A percentile compares a stretch with the other conserved stretches of the same genome.
phyloP scores from a whole-genome alignment of 164 flowering plant genomes.

The Malania oleifera region DNA sequence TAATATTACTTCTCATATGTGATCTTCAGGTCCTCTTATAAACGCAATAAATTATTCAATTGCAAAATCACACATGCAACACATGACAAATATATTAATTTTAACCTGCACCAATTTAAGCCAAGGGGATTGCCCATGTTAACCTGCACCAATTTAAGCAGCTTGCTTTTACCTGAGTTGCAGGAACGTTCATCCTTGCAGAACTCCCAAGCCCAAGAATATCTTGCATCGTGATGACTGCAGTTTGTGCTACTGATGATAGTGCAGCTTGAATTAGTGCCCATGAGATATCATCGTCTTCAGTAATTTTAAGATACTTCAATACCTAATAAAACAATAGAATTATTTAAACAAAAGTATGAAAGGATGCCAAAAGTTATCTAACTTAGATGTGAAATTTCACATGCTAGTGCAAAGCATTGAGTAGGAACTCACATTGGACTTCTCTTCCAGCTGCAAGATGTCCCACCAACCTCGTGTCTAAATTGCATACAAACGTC shows the following conservation, averaged over 20 bases:
- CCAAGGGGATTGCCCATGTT: too few relatives aligned
- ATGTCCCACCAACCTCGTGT: constrained; percentile 87
- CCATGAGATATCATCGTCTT: constrained; percentile 68
- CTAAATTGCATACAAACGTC: constrained; percentile 25
- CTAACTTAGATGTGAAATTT: not conserved
- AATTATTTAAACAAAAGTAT: not conserved
- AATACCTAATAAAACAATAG: constrained; percentile 46
- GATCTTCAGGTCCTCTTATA: too few relatives aligned
- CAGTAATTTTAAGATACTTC: constrained; percentile 47
- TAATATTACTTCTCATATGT: too few relatives aligned
- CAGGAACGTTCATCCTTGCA: constrained; percentile 96
- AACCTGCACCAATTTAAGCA: not conserved
- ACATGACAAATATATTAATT: too few relatives aligned
- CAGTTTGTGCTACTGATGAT: constrained; percentile 79
- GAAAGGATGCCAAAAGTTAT: not conserved
- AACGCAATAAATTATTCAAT: too few relatives aligned
- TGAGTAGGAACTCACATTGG: constrained; percentile 45
- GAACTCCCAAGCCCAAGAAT: constrained; percentile 74
- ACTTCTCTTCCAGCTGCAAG: constrained; percentile 60
- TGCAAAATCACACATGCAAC: too few relatives aligned
- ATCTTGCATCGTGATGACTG: constrained; percentile 91
- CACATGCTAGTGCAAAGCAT: not conserved
- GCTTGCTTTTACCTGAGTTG: constrained; percentile 60
- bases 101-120: too few relatives aligned
- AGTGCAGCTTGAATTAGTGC: constrained; percentile 49